Conservation (phyloP, 495 filamentous ascomycete species). For the Aspergillus asperescens region DNA sequence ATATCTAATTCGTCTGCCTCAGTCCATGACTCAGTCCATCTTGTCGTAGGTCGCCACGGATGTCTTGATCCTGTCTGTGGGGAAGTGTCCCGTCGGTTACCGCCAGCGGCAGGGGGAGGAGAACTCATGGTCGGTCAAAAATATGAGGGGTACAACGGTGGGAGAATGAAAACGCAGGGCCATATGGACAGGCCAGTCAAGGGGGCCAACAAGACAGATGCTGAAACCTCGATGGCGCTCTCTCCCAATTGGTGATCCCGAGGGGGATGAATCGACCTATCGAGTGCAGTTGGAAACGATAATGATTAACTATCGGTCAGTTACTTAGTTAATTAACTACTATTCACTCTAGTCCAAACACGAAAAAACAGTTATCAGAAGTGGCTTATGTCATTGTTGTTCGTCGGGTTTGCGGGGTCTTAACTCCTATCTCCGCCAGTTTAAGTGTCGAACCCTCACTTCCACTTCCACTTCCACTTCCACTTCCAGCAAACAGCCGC, state of each 20-base stretch:
- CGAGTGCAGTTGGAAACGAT: too few species aligned
- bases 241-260: constrained; percentile 10
- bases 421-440: constrained; percentile 15
- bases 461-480: not conserved
- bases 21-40: constrained; percentile 44
- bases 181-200: constrained; percentile 10
- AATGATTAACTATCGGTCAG: too few species aligned
- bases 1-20: constrained; percentile 41
- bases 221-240: not conserved
- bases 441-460: not conserved
- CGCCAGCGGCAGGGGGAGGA: constrained; percentile 11
- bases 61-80: constrained; percentile 7
- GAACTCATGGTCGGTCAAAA: constrained; percentile 18
- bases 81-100: constrained; percentile 12
- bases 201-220: constrained; percentile 1
- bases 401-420: not conserved
- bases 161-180: constrained; percentile 1
- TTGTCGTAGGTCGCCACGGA: constrained; percentile 35
- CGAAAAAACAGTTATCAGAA: too few species aligned
- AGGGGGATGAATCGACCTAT: not conserved
- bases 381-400: constrained; percentile 15
- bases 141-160: constrained; percentile 5
- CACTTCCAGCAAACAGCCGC: too few species aligned
- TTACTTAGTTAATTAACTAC: not conserved
- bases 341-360: not conserved